Percentiles rank a stretch among this genome's conserved stretches.
Evolutionary conservation across 192 early-diverging fungal genomes (phyloP).

Genomic region (Rhizophagus sp.): DNA sequence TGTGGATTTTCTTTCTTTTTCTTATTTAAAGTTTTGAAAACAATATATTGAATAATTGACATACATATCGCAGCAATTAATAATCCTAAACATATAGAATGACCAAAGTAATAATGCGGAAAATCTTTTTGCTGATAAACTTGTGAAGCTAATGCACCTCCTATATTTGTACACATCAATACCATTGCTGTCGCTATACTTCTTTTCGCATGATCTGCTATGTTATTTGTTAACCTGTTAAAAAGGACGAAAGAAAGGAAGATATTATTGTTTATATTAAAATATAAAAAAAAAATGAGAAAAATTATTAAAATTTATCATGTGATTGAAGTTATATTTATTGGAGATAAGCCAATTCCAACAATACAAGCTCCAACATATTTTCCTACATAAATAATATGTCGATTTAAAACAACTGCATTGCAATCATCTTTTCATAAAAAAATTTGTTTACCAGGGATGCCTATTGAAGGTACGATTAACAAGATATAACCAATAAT

Average conservation of each 20-base stretch:
- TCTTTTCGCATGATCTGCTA: constrained; percentile 71
- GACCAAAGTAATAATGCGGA: not conserved
- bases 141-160: constrained; percentile 72
- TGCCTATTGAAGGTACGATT: not conserved
- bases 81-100: not conserved
- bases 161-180: constrained; percentile 70
- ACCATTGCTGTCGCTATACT: constrained; percentile 67
- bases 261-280: constrained; percentile 25
- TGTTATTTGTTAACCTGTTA: constrained; percentile 63
- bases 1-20: not conserved
- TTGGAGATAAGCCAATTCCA: not conserved
- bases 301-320: constrained; percentile 43
- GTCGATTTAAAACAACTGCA: too few relatives aligned
- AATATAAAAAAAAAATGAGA: constrained; percentile 44
- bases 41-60: not conserved
- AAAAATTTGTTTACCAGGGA: not conserved
- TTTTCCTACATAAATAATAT: constrained; percentile 4
- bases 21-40: not conserved
- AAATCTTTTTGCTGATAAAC: constrained; percentile 47
- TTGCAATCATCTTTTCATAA: too few relatives aligned
- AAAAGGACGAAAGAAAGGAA: constrained; percentile 30
- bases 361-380: constrained; percentile 2
- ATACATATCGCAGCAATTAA: not conserved
- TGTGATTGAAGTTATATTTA: constrained; percentile 39
- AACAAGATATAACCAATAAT: constrained; percentile 7